Percentiles rank a stretch among this genome's conserved stretches.
These are phyloP conservation scores for Aspergillus wentii DNA, from an alignment of 495 filamentous ascomycete genomes.

Conservation along the genomic window DNA sequence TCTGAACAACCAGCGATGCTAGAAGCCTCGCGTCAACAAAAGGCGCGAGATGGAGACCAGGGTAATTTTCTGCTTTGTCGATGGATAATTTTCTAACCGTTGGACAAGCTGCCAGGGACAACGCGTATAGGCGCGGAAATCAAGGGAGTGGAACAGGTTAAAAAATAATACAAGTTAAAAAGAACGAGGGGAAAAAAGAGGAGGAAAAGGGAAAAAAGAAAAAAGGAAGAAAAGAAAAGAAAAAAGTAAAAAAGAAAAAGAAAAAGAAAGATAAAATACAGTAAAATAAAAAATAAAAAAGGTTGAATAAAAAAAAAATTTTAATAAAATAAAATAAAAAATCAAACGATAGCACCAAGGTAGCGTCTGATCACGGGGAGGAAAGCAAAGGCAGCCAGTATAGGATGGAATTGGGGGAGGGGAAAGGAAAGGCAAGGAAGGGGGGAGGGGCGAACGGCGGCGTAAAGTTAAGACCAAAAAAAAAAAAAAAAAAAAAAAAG, in stretches of 20 bases:
- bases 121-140: slow-evolving; percentile 26
- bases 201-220: slow-evolving; percentile 11
- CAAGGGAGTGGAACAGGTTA: too few species aligned
- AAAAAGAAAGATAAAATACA: slow-evolving; percentile 18
- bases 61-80: slow-evolving; percentile 17
- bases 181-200: slow-evolving; percentile 16
- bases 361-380: slow-evolving; percentile 20
- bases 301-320: slow-evolving; percentile 6
- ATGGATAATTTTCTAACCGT: slow-evolving; percentile 12
- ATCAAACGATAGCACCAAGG: slow-evolving; percentile 16
- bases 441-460: slow-evolving; percentile 25
- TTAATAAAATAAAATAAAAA: slow-evolving; percentile 13
- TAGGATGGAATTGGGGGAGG: slow-evolving; percentile 23
- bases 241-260: slow-evolving; percentile 17
- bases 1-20: slow-evolving; percentile 40
- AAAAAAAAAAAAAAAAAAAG: slow-evolving; percentile 24
- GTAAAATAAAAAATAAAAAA: slow-evolving; percentile 13
- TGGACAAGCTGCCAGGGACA: slow-evolving; percentile 14
- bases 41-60: slow-evolving; percentile 21
- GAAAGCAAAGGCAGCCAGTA: too few species aligned
- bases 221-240: slow-evolving; percentile 12
- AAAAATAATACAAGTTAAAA: slow-evolving; percentile 17
- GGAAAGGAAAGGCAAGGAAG: slow-evolving; percentile 10
- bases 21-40: slow-evolving; percentile 43
- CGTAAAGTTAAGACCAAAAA: slow-evolving; percentile 21